Conservation (phyloP, 2,329 filamentous ascomycete species). For the Didymella exigua region DNA sequence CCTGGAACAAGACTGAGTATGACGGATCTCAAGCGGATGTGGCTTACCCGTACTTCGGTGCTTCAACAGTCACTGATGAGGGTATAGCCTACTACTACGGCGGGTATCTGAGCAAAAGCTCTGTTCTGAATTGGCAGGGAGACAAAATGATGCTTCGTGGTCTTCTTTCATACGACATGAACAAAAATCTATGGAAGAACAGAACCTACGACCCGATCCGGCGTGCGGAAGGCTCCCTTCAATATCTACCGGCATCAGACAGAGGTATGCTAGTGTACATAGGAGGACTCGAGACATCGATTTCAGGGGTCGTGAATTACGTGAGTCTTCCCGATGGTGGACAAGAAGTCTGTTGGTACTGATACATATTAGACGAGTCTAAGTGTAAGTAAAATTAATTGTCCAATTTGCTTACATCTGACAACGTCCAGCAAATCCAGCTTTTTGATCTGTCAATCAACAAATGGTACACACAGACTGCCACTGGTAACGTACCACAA, state of each 20-base stretch:
- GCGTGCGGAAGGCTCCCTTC: slow-evolving; percentile 62
- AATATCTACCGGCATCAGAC: slow-evolving; percentile 62
- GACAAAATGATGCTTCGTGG: slow-evolving; percentile 50
- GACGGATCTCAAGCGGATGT: slow-evolving; percentile 10
- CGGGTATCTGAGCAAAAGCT: slow-evolving; percentile 62
- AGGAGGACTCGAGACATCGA: slow-evolving; percentile 54
- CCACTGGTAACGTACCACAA: slow-evolving; percentile 58
- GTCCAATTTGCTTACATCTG: neutral
- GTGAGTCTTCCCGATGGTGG: neutral
- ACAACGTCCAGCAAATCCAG: slow-evolving; percentile 44
- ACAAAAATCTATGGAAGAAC: slow-evolving; percentile 56
- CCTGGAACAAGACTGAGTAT: slow-evolving; percentile 55
- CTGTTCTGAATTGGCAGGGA: slow-evolving; percentile 39
- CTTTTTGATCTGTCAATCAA: slow-evolving; percentile 63
- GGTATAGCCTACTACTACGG: slow-evolving; percentile 61
- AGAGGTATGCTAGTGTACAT: slow-evolving; percentile 64
- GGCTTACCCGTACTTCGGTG: slow-evolving; percentile 18
- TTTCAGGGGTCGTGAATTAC: neutral
- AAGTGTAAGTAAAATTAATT: too few species aligned
- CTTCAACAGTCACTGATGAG: slow-evolving; percentile 10
- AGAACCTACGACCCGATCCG: slow-evolving; percentile 54
- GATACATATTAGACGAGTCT: too few species aligned
- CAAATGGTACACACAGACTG: slow-evolving; percentile 63
- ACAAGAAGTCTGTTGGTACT: neutral
- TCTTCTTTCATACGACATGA: slow-evolving; percentile 61